These are phyloP conservation scores for Thalassiosira exigua DNA, from an alignment of 352 stramenopile species.

Conservation along the genomic window DNA sequence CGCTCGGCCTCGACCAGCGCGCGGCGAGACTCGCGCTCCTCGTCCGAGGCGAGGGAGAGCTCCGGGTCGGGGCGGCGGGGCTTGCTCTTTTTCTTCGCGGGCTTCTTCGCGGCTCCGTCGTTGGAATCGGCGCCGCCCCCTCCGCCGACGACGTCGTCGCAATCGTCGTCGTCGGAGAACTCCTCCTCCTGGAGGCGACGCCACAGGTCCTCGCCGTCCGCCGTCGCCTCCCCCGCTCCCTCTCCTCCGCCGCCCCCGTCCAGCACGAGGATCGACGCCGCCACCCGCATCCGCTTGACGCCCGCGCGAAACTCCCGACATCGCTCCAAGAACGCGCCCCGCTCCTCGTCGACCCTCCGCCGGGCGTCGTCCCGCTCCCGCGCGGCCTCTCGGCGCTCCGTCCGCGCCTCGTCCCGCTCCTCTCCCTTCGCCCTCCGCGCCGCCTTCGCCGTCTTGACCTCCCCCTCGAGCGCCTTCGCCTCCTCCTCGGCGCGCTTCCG, in stretches of 20 bases:
- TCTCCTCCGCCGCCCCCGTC: conserved; percentile 31
- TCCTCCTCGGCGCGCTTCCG: conserved; percentile 27
- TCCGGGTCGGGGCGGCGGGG: conserved; percentile 35
- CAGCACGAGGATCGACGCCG: conserved; percentile 57
- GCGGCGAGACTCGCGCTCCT: conserved; percentile 49
- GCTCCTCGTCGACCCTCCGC: conserved; percentile 42
- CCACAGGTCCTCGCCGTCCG: conserved; percentile 44
- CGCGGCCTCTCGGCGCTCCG: conserved; percentile 33
- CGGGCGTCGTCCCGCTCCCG: conserved; percentile 25
- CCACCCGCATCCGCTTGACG: conserved; percentile 52
- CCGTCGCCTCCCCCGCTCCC: conserved; percentile 9
- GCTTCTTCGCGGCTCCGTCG: background rate
- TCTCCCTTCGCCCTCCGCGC: conserved; percentile 12
- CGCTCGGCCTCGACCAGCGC: conserved; percentile 50
- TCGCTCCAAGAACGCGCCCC: conserved; percentile 54
- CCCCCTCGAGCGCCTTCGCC: conserved; percentile 10
- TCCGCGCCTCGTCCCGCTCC: conserved; percentile 30
- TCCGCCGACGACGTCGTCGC: background rate
- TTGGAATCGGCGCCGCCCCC: background rate
- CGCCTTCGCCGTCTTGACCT: conserved; percentile 34
- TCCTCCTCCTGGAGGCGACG: conserved; percentile 55
- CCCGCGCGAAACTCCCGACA: conserved; percentile 58
- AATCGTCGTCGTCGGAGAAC: conserved; percentile 24
- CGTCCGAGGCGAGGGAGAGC: conserved; percentile 28
- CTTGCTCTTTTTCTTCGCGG: conserved; percentile 18